Conservation (phyloP, 768 basidiomycete genomes). For the Termitomyces titanicus region DNA sequence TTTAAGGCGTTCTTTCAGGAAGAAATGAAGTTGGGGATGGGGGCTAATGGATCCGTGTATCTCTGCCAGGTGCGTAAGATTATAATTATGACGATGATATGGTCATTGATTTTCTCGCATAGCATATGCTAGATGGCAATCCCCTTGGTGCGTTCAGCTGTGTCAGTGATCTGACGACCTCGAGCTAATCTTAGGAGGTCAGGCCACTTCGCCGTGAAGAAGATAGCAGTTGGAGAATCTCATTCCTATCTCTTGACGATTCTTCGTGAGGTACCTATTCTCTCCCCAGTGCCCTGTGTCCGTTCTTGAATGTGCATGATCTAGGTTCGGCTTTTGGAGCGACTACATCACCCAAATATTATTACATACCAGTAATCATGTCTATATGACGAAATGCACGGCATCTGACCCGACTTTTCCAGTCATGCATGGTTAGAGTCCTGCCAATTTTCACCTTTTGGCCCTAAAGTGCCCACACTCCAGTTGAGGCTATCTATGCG, state of each 20-base stretch:
- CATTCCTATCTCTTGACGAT: constrained; percentile 82
- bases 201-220: constrained; percentile 94
- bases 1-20: constrained; percentile 92
- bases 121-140: constrained; percentile 66
- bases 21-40: constrained; percentile 88
- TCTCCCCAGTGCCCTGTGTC: background rate
- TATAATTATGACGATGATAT: background rate
- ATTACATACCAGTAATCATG: constrained; percentile 76
- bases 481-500: constrained; percentile 51
- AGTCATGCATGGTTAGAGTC: constrained; percentile 90
- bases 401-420: background rate
- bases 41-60: constrained; percentile 89
- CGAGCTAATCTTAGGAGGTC: background rate
- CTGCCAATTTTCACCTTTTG: constrained; percentile 83
- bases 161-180: background rate
- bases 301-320: background rate
- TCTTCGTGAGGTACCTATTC: constrained; percentile 59
- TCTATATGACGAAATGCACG: background rate
- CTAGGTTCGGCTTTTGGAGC: constrained; percentile 80
- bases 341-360: constrained; percentile 88
- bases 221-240: constrained; percentile 91
- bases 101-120: background rate
- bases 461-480: constrained; percentile 82
- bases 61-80: constrained; percentile 69
- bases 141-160: constrained; percentile 53